Evolutionary conservation across 345 rosid genomes (phyloP), one percentile per base, ranked within the genome.

Genomic region (Pistacia vera): DNA sequence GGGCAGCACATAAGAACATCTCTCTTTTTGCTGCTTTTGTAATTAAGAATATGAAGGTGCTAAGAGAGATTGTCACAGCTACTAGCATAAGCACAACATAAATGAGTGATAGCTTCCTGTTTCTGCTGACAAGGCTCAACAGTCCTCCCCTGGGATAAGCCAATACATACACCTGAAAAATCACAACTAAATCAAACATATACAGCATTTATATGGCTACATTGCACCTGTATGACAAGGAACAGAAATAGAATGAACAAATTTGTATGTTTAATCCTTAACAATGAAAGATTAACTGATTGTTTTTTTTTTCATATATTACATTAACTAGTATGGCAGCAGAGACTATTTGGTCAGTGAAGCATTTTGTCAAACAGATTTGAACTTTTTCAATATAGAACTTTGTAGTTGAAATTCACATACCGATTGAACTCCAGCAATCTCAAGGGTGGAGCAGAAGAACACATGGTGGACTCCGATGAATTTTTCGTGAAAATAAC

Each of bases 21-120:
- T 87, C 88, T 73, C 88, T 77, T 7, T 78, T 81, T 70, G 85
- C 81, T n/a, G 86, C 86, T 78, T 76, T 83, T 11, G 75, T 74
- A 14, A 76, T 79, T 10, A 83, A 44, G 70, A 79, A 66, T 9
- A 85, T 61, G 77, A 75, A 85, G 54, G 63, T 33, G 44, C 66
- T 11, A 66, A 79, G 18, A 0, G 88, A 76, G 5, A 78, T 14
- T 4, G 75, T 30, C 4, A 80, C 14, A 17, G 74, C 18, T 25
- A 73, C 41, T 33, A 83, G 70, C 79, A 83, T 66, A 2, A 83
- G 35, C 8, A 30, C 70, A 4, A 77, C 74, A 61, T 81, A 79
- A 49, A 68, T 3, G 0, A 56, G 69, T 0, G 87, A 71, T 22
- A 71, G 13, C 54, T 38, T 77, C 76, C 68, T 79, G 63, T 70